phyloP scores from a whole-genome alignment of 768 basidiomycete species.

The Rhodotorula paludigena region DNA sequence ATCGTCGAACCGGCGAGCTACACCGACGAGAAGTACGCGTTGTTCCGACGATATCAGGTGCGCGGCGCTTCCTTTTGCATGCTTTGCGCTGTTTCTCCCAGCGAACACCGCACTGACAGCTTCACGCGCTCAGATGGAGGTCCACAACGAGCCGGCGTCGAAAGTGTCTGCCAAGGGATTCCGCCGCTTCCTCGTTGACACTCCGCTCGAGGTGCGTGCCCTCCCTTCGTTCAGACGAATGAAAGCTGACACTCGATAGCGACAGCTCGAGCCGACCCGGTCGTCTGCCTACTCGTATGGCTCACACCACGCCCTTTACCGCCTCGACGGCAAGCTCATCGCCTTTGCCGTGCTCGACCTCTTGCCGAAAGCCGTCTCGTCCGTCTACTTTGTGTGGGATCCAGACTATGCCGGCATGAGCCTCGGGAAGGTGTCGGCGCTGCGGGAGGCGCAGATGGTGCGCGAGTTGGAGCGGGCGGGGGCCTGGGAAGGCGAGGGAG shows the following conservation, averaged over 20 bases:
- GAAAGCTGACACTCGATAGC: background rate
- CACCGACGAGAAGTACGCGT: slow-evolving; percentile 72
- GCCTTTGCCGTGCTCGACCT: slow-evolving; percentile 87
- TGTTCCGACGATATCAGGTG: slow-evolving; percentile 67
- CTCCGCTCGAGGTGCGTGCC: slow-evolving; percentile 62
- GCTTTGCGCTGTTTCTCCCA: no score
- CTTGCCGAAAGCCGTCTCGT: slow-evolving; percentile 71
- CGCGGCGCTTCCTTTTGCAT: no score
- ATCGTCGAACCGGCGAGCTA: slow-evolving; percentile 66
- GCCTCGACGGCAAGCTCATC: slow-evolving; percentile 71
- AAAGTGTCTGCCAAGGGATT: slow-evolving; percentile 38
- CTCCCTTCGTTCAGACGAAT: background rate
- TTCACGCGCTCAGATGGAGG: slow-evolving; percentile 51
- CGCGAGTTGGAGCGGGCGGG: slow-evolving; percentile 71
- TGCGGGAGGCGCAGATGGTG: slow-evolving; percentile 72
- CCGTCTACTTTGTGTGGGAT: slow-evolving; percentile 88
- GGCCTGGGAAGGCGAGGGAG: slow-evolving; percentile 53
- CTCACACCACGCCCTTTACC: slow-evolving; percentile 86
- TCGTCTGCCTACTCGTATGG: slow-evolving; percentile 62
- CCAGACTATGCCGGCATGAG: slow-evolving; percentile 63
- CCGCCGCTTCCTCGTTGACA: slow-evolving; percentile 67
- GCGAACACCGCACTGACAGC: no score
- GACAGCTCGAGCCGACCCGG: slow-evolving; percentile 56
- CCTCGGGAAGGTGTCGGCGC: slow-evolving; percentile 80
- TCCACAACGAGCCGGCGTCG: slow-evolving; percentile 65